Percentiles rank a stretch among this genome's conserved stretches.
These are phyloP conservation scores for Phytophthora colocasiae DNA, from an alignment of 352 stramenopile species.

Conservation along the genomic window DNA sequence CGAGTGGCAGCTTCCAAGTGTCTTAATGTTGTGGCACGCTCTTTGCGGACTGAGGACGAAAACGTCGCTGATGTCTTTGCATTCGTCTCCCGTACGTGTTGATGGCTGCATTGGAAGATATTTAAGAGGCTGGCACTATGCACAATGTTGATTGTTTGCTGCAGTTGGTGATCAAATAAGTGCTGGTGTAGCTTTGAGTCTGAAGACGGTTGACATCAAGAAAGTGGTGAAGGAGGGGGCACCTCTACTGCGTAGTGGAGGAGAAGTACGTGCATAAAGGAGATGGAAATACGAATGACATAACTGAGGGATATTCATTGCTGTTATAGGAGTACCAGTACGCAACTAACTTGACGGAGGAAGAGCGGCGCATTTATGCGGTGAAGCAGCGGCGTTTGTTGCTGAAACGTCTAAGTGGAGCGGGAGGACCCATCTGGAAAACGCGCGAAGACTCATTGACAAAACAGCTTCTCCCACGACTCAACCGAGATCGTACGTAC, in stretches of 20 bases:
- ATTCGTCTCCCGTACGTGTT: constrained; percentile 46
- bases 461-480: constrained; percentile 65
- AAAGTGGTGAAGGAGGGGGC: constrained; percentile 67
- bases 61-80: constrained; percentile 56
- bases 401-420: constrained; percentile 69
- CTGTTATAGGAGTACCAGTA: constrained; percentile 77
- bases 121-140: neutral
- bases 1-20: constrained; percentile 76
- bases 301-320: neutral
- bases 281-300: neutral
- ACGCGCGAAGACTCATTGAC: constrained; percentile 67
- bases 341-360: constrained; percentile 58
- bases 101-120: neutral
- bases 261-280: constrained; percentile 52
- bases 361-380: constrained; percentile 57
- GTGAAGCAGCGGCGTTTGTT: constrained; percentile 74
- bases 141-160: constrained; percentile 1
- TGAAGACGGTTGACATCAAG: constrained; percentile 63
- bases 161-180: constrained; percentile 58
- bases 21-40: constrained; percentile 59
- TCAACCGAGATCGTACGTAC: constrained; percentile 69
- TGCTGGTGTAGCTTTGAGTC: constrained; percentile 49
- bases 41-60: constrained; percentile 34
- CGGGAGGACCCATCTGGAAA: constrained; percentile 60
- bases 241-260: constrained; percentile 75